Evolutionary conservation across 108 stramenopile genomes (phyloP).

Genomic region (Pseudonitzschia pungens): DNA sequence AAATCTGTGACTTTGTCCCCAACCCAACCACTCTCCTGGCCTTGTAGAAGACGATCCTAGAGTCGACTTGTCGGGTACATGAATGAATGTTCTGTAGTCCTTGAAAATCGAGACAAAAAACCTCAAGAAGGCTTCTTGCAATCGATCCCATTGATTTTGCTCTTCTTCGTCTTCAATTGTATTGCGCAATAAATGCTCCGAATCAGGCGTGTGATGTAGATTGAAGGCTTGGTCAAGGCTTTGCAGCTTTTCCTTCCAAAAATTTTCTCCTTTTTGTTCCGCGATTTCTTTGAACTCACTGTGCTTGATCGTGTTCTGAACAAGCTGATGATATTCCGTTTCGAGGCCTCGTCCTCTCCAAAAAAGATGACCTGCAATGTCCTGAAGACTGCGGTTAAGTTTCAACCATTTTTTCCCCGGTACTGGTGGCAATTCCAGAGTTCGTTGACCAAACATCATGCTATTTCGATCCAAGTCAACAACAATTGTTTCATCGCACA

Average conservation of each 20-base stretch:
- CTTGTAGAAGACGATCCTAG: neutral
- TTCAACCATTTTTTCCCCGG: slow-evolving; percentile 77
- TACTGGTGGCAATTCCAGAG: slow-evolving; percentile 56
- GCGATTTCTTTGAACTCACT: slow-evolving; percentile 16
- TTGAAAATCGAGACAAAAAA: slow-evolving; percentile 85
- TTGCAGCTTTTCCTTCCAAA: slow-evolving; percentile 73
- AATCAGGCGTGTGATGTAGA: slow-evolving; percentile 73
- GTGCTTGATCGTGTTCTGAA: slow-evolving; percentile 5
- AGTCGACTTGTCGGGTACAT: slow-evolving; percentile 31
- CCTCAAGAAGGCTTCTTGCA: slow-evolving; percentile 89
- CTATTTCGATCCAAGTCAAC: slow-evolving; percentile 87
- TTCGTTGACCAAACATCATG: slow-evolving; percentile 61
- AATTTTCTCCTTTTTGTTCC: slow-evolving; percentile 39
- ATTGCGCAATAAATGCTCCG: slow-evolving; percentile 33
- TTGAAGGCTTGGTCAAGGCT: slow-evolving; percentile 80
- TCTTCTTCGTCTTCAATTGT: slow-evolving; percentile 26
- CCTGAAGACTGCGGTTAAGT: slow-evolving; percentile 58
- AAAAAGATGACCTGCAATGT: slow-evolving; percentile 78
- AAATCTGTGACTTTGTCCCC: slow-evolving; percentile 47
- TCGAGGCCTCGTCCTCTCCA: slow-evolving; percentile 75
- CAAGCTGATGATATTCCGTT: slow-evolving; percentile 35
- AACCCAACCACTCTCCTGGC: slow-evolving; percentile 23
- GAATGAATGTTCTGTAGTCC: slow-evolving; percentile 78
- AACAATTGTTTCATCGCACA: slow-evolving; percentile 80
- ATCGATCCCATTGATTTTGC: slow-evolving; percentile 78